Conservation (phyloP, 192 early-diverging fungal genomes). For the Linnemannia elongata region DNA sequence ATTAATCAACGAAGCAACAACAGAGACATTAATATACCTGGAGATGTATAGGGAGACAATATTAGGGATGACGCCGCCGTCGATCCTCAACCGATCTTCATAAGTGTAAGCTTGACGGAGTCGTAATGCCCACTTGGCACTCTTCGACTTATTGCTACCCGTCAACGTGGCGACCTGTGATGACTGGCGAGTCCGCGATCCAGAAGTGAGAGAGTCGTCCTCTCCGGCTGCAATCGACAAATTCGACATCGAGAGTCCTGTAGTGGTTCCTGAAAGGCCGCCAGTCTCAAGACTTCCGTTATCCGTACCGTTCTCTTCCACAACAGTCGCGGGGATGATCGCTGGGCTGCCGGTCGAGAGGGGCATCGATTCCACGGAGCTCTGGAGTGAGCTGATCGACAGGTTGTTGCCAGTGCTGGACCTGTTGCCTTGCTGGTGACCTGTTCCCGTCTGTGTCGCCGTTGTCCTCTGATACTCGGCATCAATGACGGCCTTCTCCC, state of each 20-base stretch:
- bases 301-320: not conserved
- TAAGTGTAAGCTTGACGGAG: conserved; percentile 57
- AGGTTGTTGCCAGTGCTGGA: not conserved
- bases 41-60: conserved; percentile 60
- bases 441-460: not conserved
- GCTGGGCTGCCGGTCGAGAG: not conserved
- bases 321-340: not conserved
- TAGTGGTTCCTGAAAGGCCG: too few relatives aligned
- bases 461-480: conserved; percentile 22
- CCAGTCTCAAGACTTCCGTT: not conserved
- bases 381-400: conserved; percentile 28
- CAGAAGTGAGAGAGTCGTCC: conserved; percentile 3
- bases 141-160: conserved; percentile 16
- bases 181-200: conserved; percentile 30
- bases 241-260: not conserved
- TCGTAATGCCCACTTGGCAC: conserved; percentile 53
- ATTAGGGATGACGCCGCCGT: conserved; percentile 44
- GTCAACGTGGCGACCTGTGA: conserved; percentile 12
- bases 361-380: conserved; percentile 17
- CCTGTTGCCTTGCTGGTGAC: not conserved
- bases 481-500: conserved; percentile 38
- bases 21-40: conserved; percentile 35
- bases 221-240: conserved; percentile 4
- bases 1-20: conserved; percentile 6
- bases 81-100: conserved; percentile 47